Evolutionary conservation across 116 monocot species (phyloP), one percentile per base, ranked within the genome.

Genomic region (Phalaenopsis hybrid): DNA sequence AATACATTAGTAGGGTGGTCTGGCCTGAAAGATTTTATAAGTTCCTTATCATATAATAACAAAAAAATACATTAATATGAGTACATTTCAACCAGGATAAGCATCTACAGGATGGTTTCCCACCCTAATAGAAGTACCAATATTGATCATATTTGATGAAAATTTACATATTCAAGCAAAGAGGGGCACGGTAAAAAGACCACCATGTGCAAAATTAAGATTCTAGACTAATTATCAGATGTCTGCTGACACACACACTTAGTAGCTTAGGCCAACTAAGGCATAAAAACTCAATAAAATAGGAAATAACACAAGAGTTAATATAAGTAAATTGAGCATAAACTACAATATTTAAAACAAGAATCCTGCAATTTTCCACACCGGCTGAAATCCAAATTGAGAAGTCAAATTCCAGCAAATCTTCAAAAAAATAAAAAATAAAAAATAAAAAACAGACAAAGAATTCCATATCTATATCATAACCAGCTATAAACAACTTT

Each of bases 1-100:
- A 88, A 89, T 28, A 93, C 88, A 79, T 79, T 89, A 49, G 86
- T 88, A 44, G 86, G n/a, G 86, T 93, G 91, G 45, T 86, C 57
- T 61, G 83, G 52, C 80, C 95, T 95, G 88, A 73, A 87, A 78
- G 31, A 46, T 23, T 44, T 8, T 34, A 61, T 23, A 46, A n/a
- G 25, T 45, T 65, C 25, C 21, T 34, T 34, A 72, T 25, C 41
- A 72, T 72, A 72, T 37, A 16, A 41, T 33, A 72, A 13, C 34
- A 72, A 4, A 72, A 37, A 4, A 25, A 25, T 3, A 34, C 17
- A 25, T 72, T 37, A 72, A 72, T 72, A 72, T 72, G 41, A 72
- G 10, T 72, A 41, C 72, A 72, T 72, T 34, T n/a, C n/a, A n/a
- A n/a, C n/a, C n/a, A n/a, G n/a, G n/a, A n/a, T n/a, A n/a, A n/a